phyloP scores from a whole-genome alignment of 768 basidiomycete genomes.

The Cystobasidium tubakii region DNA sequence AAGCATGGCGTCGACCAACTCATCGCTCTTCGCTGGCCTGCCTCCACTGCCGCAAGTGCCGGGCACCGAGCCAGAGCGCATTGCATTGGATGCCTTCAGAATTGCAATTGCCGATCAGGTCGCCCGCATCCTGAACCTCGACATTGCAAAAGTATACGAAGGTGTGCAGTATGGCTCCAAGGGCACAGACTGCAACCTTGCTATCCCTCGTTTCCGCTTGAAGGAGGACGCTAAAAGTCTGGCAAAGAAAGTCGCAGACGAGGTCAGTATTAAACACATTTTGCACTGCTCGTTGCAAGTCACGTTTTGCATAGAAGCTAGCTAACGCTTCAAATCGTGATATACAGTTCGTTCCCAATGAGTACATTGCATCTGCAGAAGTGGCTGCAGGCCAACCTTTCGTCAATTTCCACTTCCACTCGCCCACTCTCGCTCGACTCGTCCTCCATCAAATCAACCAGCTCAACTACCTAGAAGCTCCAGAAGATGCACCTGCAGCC shows the following conservation, averaged over 20 bases:
- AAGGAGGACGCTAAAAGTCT: conserved; percentile 74
- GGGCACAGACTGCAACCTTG: conserved; percentile 85
- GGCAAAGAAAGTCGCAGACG: conserved; percentile 65
- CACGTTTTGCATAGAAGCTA: conserved; percentile 3
- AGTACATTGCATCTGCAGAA: conserved; percentile 65
- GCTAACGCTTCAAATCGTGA: conserved; percentile 11
- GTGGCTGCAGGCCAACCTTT: conserved; percentile 63
- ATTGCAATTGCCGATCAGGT: conserved; percentile 72
- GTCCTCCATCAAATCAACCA: conserved; percentile 68
- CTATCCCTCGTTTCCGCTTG: conserved; percentile 81
- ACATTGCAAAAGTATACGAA: conserved; percentile 67
- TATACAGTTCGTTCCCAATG: conserved; percentile 72
- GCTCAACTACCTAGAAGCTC: conserved; percentile 51
- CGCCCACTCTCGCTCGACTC: conserved; percentile 59
- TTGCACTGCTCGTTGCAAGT: background rate
- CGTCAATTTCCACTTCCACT: conserved; percentile 71
- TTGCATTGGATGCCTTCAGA: conserved; percentile 69
- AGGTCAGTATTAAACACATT: conserved; percentile 54
- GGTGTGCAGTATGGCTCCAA: conserved; percentile 89
- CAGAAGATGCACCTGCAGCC: conserved; percentile 6
- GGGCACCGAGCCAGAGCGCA: conserved; percentile 61
- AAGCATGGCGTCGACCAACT: conserved; percentile 21
- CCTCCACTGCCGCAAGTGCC: conserved; percentile 48
- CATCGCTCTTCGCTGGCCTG: conserved; percentile 17
- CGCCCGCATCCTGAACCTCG: conserved; percentile 49